Base-by-base conservation (phyloP, 352 stramenopile genomes). In the Phytophthora aleatoria region DNA sequence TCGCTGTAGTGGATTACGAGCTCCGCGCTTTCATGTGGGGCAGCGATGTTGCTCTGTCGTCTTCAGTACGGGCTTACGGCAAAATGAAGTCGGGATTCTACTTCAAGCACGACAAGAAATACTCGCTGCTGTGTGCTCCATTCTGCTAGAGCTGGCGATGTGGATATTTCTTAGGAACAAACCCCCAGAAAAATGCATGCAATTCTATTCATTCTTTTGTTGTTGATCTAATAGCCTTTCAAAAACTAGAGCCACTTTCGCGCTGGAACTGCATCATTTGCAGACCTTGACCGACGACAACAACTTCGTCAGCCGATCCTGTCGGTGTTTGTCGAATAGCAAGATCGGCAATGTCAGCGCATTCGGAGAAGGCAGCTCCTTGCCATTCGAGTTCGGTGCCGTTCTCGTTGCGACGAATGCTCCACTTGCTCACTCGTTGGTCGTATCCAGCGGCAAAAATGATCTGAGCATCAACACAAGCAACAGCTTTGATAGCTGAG, bases 401-500 rank as follows among this genome's bases (percentile, higher is more conserved):
- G 3, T 56, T 61, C 0, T 66, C 48, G 8, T 47, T 48, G 9
- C 49, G 31, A 26, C 56, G 10, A 43, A 87, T 72, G 12, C 30
- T 41, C 83, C 85, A 96, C 49, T 85, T 82, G 60, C 79, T 93
- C 64, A 95, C 77, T 42, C 88, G 83, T 64, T 96, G 88, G 60
- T 96, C 88, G 54, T 96, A 96, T n/a, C 88, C 88, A 5, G 68
- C 86, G 41, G 72, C 64, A 61, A 89, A 90, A 35, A 94, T 73
- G 16, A 33, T 12, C 24, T 75, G 28, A 0, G 74, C 63, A 44
- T 74, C 53, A 11, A 83, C 59, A 50, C 64, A 80, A 2, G 71
- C 74, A 30, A 91, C 67, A 38, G 73, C 69, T 72, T 95, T 95
- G 66, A 96, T 90, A 10, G 88, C 88, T 36, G 88, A 95, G 3